Base-by-base conservation (phyloP, 139 green algal genomes). In the Edaphochlamys debaryana region DNA sequence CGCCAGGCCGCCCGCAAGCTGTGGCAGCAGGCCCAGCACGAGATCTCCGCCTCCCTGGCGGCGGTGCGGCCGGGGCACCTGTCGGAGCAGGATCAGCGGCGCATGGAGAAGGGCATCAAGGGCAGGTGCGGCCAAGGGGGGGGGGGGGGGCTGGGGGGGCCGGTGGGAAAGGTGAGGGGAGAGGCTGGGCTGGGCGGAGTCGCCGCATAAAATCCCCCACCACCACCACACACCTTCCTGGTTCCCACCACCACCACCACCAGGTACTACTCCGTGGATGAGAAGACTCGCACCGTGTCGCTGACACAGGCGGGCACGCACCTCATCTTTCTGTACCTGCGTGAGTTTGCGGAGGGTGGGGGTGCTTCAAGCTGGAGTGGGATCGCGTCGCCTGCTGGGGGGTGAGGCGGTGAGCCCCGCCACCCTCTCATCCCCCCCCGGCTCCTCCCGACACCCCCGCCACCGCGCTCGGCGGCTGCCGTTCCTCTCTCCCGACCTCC, bases 211-310 rank as follows among this genome's bases (percentile, higher is more conserved):
- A n/a, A n/a, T n/a, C n/a, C n/a, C n/a, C n/a, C n/a, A n/a, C n/a
- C n/a, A n/a, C n/a, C n/a, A n/a, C n/a, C n/a, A n/a, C n/a, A n/a
- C n/a, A n/a, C n/a, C n/a, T n/a, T n/a, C n/a, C n/a, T n/a, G n/a
- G n/a, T n/a, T n/a, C n/a, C n/a, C n/a, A n/a, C n/a, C n/a, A n/a
- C n/a, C n/a, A n/a, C n/a, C n/a, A n/a, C n/a, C n/a, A n/a, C n/a
- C 77, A 83, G 77, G 77, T 87, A 82, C 73, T 87, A 72, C 63
- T 79, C 64, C 13, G 79, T 93, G 70, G 89, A 93, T 52, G 68
- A 86, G 13, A 90, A 93, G 81, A 70, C 78, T 22, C 76, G 82
- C 30, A 87, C 56, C 20, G 36, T 91, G 27, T 80, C 67, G 17
- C 74, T 89, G 22, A 90, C 84, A 0, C 71, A 88, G 58, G 23